Evolutionary conservation across 768 basidiomycete species (phyloP).

Genomic region (Xerocomus brunneocitrinus): DNA sequence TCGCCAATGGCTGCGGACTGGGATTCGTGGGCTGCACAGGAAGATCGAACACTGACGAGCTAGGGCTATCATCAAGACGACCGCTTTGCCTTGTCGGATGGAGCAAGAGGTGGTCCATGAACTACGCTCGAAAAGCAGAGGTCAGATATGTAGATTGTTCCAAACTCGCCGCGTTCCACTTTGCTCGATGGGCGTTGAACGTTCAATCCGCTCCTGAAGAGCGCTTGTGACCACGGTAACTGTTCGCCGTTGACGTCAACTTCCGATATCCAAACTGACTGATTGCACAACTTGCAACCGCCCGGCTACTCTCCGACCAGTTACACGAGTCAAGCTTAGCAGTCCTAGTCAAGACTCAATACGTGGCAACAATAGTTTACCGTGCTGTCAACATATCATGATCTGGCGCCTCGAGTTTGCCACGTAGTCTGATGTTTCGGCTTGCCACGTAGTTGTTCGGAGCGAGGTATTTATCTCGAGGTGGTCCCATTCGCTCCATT

Average conservation of each 20-base stretch:
- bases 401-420: too few species aligned
- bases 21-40: slow-evolving; percentile 41
- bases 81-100: slow-evolving; percentile 3
- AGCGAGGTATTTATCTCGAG: too few species aligned
- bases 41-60: slow-evolving; percentile 73
- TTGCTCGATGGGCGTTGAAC: background rate
- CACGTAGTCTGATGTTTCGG: too few species aligned
- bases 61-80: slow-evolving; percentile 44
- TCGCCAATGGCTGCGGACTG: slow-evolving; percentile 18
- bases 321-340: too few species aligned
- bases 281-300: too few species aligned
- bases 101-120: slow-evolving; percentile 15
- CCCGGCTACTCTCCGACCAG: too few species aligned
- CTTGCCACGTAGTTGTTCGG: background rate
- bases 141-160: too few species aligned
- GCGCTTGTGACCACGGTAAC: background rate
- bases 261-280: too few species aligned
- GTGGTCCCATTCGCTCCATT: background rate
- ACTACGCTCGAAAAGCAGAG: background rate
- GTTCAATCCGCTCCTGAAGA: background rate
- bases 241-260: background rate
- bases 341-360: too few species aligned
- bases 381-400: too few species aligned
- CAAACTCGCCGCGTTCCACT: too few species aligned
- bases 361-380: too few species aligned